Evolutionary conservation across 2,329 filamentous ascomycete genomes (phyloP), one percentile per base, ranked within the genome.

Genomic region (Monosporascus cannonballus): DNA sequence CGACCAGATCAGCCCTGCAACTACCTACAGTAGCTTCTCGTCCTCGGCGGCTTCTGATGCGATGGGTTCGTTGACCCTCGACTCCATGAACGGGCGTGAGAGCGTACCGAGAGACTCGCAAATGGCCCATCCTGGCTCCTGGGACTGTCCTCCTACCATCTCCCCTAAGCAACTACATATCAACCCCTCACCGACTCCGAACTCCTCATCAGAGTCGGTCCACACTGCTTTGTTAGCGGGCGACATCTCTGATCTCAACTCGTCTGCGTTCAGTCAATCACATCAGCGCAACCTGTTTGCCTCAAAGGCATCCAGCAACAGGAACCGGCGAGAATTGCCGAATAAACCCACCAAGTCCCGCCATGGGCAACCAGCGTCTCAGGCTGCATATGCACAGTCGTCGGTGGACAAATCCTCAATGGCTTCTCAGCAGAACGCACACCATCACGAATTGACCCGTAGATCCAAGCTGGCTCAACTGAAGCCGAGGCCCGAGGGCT

Each of bases 91-190:
- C 14, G 6, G 24, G 14, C 4, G 5, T n/a, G 24, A 25, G 20
- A 24, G 22, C 25, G 42, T n/a, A 27, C 42, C 42, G 20, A 18
- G 15, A 17, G 24, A 18, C 20, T 27, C 42, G 42, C 42, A n/a
- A 27, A 46, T 46, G 24, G 24, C 15, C 17, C 24, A 46, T 8
- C 17, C 42, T 24, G 41, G 20, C 8, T 17, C 41, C 4, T 30
- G 24, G 37, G 49, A 39, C 38, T 62, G 54, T 42, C 58, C 62
- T 18, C 50, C 62, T 9, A 67, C 64, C 9, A 64, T 67, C 42
- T 65, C 64, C 18, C 64, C 64, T 8, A 64, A 63, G 51, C 60
- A 64, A 58, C 46, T 67, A 49, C 59, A 58, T 36, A 61, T 67
- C 37, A 56, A 63, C n/a, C 63, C 62, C 15, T 64, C 64, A 8